These are phyloP conservation scores for Penicillium sp. DNA, from an alignment of 2,329 filamentous ascomycete genomes.

Conservation along the genomic window DNA sequence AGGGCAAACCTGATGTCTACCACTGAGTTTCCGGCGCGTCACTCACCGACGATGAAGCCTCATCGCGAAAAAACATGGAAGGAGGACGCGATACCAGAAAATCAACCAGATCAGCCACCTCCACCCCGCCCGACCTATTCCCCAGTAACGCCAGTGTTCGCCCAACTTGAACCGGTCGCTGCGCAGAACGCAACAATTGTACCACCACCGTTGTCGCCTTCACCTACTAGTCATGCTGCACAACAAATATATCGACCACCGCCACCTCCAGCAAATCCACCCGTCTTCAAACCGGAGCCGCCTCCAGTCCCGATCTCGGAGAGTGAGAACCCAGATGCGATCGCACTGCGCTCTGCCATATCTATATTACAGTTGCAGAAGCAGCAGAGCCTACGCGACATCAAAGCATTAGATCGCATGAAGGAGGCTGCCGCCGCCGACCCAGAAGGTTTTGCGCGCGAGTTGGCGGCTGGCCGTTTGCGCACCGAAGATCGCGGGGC, in stretches of 20 bases:
- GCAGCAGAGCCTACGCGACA: slow-evolving; percentile 73
- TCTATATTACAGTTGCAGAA: slow-evolving; percentile 84
- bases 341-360: slow-evolving; percentile 82
- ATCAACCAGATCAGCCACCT: slow-evolving; percentile 41
- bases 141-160: slow-evolving; percentile 47
- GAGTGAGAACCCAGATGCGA: slow-evolving; percentile 74
- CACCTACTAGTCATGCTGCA: slow-evolving; percentile 23
- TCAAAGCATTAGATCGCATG: slow-evolving; percentile 66
- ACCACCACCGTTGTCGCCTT: slow-evolving; percentile 32
- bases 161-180: slow-evolving; percentile 34
- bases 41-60: slow-evolving; percentile 39
- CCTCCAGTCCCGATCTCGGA: slow-evolving; percentile 48
- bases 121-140: slow-evolving; percentile 49
- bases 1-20: neutral
- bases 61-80: slow-evolving; percentile 15
- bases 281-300: slow-evolving; percentile 37
- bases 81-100: slow-evolving; percentile 12
- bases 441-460: slow-evolving; percentile 69
- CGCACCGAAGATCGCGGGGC: slow-evolving; percentile 38
- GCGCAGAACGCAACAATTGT: slow-evolving; percentile 31
- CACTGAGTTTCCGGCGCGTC: neutral
- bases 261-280: slow-evolving; percentile 19
- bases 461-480: slow-evolving; percentile 65
- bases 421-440: slow-evolving; percentile 70
- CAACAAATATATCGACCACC: slow-evolving; percentile 10